phyloP scores from a whole-genome alignment of 371 early-diverging fungal species.

The Gilbertella persicaria region DNA sequence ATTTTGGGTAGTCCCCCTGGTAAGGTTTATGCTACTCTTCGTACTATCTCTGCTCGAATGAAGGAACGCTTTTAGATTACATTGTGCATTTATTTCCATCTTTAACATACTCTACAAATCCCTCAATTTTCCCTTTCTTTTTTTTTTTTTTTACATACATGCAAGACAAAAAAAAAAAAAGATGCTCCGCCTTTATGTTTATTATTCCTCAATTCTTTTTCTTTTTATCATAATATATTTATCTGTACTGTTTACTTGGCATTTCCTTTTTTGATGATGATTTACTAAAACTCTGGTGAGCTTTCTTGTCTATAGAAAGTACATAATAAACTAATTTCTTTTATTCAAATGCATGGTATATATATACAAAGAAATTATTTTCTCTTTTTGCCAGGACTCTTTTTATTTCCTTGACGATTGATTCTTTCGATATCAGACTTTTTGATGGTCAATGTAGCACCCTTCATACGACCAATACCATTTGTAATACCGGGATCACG shows the following conservation, averaged over 20 bases:
- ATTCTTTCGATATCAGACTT: constrained; percentile 34
- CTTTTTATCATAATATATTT: too few species aligned
- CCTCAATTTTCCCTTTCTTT: not conserved
- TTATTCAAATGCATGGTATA: too few species aligned
- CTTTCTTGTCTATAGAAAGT: too few species aligned
- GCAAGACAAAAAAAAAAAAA: too few species aligned
- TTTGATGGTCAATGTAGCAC: constrained; percentile 38
- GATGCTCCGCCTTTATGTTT: too few species aligned
- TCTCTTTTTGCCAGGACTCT: constrained; percentile 14
- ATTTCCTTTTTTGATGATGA: too few species aligned
- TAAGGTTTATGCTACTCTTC: constrained; percentile 93
- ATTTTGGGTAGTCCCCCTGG: constrained; percentile 98
- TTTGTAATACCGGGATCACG: constrained; percentile 49
- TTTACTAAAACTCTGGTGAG: too few species aligned
- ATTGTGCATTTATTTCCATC: not conserved
- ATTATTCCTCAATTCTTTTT: too few species aligned
- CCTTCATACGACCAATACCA: constrained; percentile 49
- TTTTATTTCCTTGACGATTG: constrained; percentile 31
- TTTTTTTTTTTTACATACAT: constrained; percentile 8
- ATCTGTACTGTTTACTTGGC: too few species aligned
- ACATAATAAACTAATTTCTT: not conserved
- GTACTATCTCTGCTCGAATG: constrained; percentile 88
- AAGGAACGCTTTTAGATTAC: constrained; percentile 87
- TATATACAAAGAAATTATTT: not conserved
- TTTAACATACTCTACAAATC: too few species aligned